phyloP scores from a whole-genome alignment of 768 basidiomycete genomes.

The Suillus variegatus region DNA sequence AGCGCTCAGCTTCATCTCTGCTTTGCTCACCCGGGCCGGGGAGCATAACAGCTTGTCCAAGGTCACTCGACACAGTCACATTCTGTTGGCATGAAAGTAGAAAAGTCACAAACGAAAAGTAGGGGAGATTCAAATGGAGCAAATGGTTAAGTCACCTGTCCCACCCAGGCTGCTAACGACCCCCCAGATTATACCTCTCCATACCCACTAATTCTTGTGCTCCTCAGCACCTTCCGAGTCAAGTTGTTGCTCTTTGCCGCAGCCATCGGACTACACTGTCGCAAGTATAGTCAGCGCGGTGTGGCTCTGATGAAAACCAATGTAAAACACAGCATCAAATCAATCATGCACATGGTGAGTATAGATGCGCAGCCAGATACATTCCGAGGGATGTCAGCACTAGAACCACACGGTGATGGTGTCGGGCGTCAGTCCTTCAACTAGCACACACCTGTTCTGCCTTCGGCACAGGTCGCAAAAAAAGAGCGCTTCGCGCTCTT shows the following conservation, averaged over 20 bases:
- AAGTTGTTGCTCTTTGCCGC: neutral
- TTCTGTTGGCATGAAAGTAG: neutral
- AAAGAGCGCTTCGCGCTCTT: too few species aligned
- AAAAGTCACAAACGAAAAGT: neutral
- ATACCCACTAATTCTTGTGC: neutral
- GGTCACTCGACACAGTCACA: neutral
- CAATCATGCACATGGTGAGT: neutral
- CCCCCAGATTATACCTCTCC: neutral
- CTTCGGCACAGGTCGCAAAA: too few species aligned
- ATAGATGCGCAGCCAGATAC: too few species aligned
- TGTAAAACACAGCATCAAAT: neutral
- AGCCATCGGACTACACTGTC: neutral
- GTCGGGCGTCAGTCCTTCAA: too few species aligned
- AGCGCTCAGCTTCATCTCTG: neutral
- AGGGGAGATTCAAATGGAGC: neutral
- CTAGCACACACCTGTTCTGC: too few species aligned
- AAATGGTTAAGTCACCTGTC: neutral
- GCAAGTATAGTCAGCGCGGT: neutral
- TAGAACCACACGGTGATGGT: too few species aligned
- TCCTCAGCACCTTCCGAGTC: neutral
- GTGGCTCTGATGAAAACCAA: neutral
- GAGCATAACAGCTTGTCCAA: neutral
- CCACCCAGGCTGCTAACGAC: too few species aligned
- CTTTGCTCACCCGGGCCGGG: neutral
- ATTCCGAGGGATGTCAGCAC: too few species aligned